Evolutionary conservation across 73 alveolate genomes (phyloP), one percentile per base, ranked within the genome.

Genomic region (Tetrahymena thermophila): DNA sequence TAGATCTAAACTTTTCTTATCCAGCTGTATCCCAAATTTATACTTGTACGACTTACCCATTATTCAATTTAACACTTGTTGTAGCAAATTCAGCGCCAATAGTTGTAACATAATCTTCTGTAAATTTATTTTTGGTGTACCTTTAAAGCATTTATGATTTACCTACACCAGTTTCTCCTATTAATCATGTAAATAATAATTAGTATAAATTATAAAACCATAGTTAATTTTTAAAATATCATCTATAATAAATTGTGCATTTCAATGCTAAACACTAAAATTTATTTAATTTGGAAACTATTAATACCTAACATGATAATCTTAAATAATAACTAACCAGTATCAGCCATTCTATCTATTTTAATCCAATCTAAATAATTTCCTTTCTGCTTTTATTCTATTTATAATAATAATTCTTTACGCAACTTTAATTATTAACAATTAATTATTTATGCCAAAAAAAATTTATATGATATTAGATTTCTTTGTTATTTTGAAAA

Each of bases 11-110:
- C 85, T 97, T 96, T 43, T 96, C 98, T 95, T 96, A 85, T 4
- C 98, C 98, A 31, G 98, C 98, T 10, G 97, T 96, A 31, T 96
- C 97, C 98, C 97, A 96, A 37, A 96, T 96, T 93, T 96, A 83
- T 15, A 96, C 97, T 94, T 96, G 96, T 23, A 96, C 85, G 11
- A 84, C 55, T 37, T 40, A 89, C 84, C 85, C 94, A n/a, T 94
- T 38, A 13, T 35, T 89, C 44, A 93, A 50, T 71, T 71, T 17
- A 28, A 85, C 35, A 15, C 35, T 56, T 56, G 96, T 96, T n/a
- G 97, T 93, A 43, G 96, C 96, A 56, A 96, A 96, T 94, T 96
- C 97, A 35, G 96, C 98, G 37, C 98, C 98, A 1, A 96, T 96
- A 84, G 98, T 96, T 35, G 98, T 94, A n/a, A 94, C 50, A 42